Percentiles rank a stretch among this genome's conserved stretches.
These are phyloP conservation scores for Solanum clarkiae DNA, from an alignment of 257 asterid genomes.

Conservation along the genomic window DNA sequence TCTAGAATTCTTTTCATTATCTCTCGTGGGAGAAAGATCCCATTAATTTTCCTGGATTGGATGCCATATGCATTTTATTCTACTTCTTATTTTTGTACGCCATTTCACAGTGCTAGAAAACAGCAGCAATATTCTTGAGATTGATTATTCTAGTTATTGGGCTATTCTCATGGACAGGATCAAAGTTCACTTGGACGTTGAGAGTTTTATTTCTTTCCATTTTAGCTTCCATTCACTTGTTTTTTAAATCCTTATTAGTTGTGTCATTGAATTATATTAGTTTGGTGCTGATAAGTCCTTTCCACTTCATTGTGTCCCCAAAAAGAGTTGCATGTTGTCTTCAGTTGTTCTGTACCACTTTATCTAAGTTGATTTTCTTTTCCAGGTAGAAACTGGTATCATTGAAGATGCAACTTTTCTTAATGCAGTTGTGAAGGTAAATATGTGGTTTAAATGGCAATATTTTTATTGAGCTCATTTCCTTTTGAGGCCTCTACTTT, in stretches of 20 bases:
- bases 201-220: background rate
- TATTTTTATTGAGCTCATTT: background rate
- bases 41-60: background rate
- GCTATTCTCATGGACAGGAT: background rate
- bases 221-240: background rate
- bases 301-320: background rate
- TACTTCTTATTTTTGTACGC: background rate
- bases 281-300: background rate
- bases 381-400: conserved; percentile 52
- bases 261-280: background rate
- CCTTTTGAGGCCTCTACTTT: background rate
- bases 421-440: conserved; percentile 89
- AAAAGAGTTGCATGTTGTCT: background rate
- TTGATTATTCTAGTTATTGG: background rate
- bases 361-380: background rate
- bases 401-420: conserved; percentile 71
- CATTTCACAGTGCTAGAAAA: background rate
- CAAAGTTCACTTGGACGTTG: background rate
- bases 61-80: background rate
- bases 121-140: background rate
- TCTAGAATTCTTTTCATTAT: too few relatives aligned
- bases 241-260: background rate
- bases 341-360: background rate
- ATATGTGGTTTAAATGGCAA: background rate
- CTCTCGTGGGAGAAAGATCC: too few relatives aligned